Percentiles rank a stretch among this genome's conserved stretches.
Evolutionary conservation across 225 moss, liverwort and hornwort species (phyloP).

Genomic region (Pseudisothecium myosuroides): DNA sequence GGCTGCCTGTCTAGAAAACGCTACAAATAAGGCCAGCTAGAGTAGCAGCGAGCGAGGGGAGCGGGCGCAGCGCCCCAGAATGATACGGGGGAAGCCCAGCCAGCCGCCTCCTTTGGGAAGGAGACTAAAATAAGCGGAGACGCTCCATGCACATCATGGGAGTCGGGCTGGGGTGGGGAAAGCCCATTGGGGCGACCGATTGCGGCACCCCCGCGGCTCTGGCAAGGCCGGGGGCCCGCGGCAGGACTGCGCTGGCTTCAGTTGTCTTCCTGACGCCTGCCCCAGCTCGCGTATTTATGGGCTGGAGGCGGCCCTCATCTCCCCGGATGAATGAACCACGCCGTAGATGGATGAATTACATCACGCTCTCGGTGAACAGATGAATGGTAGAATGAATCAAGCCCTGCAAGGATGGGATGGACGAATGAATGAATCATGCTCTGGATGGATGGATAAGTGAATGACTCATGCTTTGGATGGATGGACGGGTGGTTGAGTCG

Average conservation of each 20-base stretch:
- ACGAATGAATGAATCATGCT: background rate
- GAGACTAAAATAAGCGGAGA: background rate
- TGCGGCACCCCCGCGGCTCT: background rate
- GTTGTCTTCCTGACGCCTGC: background rate
- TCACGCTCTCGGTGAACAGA: fast-evolving
- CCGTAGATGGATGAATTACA: background rate
- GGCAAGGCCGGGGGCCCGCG: background rate
- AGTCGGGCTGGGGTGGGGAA: background rate
- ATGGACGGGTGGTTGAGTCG: background rate
- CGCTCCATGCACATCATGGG: slow-evolving; percentile 12
- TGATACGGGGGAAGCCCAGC: background rate
- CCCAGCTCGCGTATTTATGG: slow-evolving; percentile 6
- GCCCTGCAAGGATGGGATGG: background rate
- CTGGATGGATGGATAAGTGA: background rate
- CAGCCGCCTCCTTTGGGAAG: background rate
- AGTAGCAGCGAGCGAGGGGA: background rate
- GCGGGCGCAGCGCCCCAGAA: background rate
- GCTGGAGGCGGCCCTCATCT: background rate
- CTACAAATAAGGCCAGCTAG: background rate
- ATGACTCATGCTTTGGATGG: no score
- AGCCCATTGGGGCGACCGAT: background rate
- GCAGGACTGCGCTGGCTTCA: background rate
- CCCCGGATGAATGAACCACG: background rate
- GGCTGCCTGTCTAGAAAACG: background rate
- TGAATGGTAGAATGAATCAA: background rate